Evolutionary conservation across 352 stramenopile genomes (phyloP).

Genomic region (Pythium pyrilobum): DNA sequence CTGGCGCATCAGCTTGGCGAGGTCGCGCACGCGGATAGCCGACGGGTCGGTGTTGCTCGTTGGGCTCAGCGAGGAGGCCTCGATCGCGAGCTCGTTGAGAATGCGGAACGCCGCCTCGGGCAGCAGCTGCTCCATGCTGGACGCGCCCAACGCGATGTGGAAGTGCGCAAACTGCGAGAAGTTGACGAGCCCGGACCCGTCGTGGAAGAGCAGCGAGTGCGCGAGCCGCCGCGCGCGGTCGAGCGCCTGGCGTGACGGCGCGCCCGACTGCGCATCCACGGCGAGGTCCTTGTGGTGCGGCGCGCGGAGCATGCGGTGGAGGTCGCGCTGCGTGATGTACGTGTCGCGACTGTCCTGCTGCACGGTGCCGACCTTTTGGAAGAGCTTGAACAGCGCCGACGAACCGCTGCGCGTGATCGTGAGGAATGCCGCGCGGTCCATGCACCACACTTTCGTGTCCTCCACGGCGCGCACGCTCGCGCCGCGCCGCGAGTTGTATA

Average conservation of each 20-base stretch:
- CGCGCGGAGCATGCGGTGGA: slow-evolving; percentile 49
- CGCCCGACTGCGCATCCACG: not conserved
- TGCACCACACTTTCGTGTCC: slow-evolving; percentile 91
- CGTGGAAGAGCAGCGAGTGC: slow-evolving; percentile 64
- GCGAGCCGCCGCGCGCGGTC: slow-evolving; percentile 56
- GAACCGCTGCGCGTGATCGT: slow-evolving; percentile 82
- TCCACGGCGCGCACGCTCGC: slow-evolving; percentile 86
- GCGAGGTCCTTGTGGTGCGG: slow-evolving; percentile 12
- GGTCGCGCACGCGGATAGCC: slow-evolving; percentile 45
- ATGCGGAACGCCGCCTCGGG: slow-evolving; percentile 75
- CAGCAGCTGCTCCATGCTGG: slow-evolving; percentile 67
- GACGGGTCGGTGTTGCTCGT: slow-evolving; percentile 9
- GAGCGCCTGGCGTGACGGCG: slow-evolving; percentile 22
- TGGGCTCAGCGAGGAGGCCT: not conserved
- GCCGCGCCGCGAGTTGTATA: slow-evolving; percentile 94
- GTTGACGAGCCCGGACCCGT: slow-evolving; percentile 70
- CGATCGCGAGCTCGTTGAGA: slow-evolving; percentile 40
- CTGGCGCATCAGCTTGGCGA: slow-evolving; percentile 35
- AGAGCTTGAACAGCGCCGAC: slow-evolving; percentile 67
- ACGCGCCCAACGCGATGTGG: slow-evolving; percentile 69
- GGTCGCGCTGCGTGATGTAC: slow-evolving; percentile 52
- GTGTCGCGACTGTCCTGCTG: slow-evolving; percentile 32
- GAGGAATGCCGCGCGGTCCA: slow-evolving; percentile 83
- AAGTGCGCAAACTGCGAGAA: slow-evolving; percentile 89
- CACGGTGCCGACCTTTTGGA: slow-evolving; percentile 52